Evolutionary conservation across 2,329 filamentous ascomycete genomes (phyloP).

Genomic region (Fusarium dlaminii): DNA sequence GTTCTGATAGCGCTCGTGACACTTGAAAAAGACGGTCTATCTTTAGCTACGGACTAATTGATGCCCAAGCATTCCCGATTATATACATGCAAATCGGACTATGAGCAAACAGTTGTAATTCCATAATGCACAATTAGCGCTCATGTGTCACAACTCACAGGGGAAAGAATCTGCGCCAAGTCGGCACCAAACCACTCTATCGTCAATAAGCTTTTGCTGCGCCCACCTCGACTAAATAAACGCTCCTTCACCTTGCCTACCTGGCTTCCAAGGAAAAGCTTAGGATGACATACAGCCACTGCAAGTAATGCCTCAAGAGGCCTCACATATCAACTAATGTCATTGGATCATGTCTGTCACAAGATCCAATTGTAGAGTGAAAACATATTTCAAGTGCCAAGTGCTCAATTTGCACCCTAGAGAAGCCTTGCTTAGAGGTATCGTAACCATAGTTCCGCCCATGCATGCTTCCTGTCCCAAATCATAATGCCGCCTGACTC

Average conservation of each 20-base stretch:
- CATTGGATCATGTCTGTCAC: neutral
- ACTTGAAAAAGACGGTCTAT: neutral
- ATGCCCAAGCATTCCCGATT: neutral
- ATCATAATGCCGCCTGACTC: slow-evolving; percentile 34
- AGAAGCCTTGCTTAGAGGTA: slow-evolving; percentile 27
- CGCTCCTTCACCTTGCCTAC: neutral
- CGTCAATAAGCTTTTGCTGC: slow-evolving; percentile 42
- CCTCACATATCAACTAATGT: neutral
- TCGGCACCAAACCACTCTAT: slow-evolving; percentile 39
- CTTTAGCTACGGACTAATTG: neutral
- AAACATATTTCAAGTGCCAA: neutral
- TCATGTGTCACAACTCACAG: neutral
- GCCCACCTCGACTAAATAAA: slow-evolving; percentile 29
- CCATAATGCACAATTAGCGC: neutral
- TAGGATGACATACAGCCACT: slow-evolving; percentile 16
- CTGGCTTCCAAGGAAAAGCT: slow-evolving; percentile 19
- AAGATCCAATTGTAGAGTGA: neutral
- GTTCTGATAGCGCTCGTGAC: neutral
- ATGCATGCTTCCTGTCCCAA: slow-evolving; percentile 29
- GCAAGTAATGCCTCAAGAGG: neutral
- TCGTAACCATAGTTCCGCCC: slow-evolving; percentile 30
- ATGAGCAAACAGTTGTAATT: neutral
- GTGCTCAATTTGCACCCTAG: neutral
- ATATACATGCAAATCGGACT: neutral
- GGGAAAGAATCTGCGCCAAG: slow-evolving; percentile 32